Evolutionary conservation across 2,329 filamentous ascomycete species (phyloP).

Genomic region (Mycosphaerella arachidis): DNA sequence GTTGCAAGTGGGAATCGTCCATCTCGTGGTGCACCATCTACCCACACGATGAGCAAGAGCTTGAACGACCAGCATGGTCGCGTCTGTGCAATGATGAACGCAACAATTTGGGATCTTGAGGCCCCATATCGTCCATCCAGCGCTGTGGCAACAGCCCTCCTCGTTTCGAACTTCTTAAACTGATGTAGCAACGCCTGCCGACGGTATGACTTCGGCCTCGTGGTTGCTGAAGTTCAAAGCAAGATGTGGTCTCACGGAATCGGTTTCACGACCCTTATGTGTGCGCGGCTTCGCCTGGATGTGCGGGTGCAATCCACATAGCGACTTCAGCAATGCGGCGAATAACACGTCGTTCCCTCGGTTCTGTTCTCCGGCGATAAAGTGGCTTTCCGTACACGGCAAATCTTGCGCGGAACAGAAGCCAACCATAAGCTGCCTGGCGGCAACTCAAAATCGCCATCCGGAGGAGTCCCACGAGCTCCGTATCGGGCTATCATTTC

Average conservation of each 20-base stretch:
- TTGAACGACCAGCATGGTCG: neutral
- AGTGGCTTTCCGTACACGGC: neutral
- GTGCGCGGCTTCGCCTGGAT: neutral
- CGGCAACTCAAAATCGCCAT: neutral
- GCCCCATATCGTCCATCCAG: neutral
- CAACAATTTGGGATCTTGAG: neutral
- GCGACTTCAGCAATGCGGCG: neutral
- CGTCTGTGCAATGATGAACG: neutral
- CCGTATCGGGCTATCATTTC: neutral
- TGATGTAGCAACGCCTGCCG: neutral
- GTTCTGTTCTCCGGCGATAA: neutral
- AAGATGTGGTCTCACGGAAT: neutral
- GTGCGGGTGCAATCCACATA: neutral
- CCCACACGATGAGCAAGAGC: neutral
- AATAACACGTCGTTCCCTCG: neutral
- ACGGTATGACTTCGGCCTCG: neutral
- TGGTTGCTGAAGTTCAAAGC: neutral
- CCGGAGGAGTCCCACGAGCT: neutral
- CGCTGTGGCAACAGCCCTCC: neutral
- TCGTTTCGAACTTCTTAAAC: neutral
- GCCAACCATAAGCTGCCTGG: neutral
- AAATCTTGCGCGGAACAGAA: neutral
- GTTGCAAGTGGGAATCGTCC: neutral
- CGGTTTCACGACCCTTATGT: neutral
- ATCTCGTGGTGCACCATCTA: neutral